Evolutionary conservation across 164 flowering plant species (phyloP), one percentile per base, ranked within the genome.

Genomic region (Macadamia tetraphylla): DNA sequence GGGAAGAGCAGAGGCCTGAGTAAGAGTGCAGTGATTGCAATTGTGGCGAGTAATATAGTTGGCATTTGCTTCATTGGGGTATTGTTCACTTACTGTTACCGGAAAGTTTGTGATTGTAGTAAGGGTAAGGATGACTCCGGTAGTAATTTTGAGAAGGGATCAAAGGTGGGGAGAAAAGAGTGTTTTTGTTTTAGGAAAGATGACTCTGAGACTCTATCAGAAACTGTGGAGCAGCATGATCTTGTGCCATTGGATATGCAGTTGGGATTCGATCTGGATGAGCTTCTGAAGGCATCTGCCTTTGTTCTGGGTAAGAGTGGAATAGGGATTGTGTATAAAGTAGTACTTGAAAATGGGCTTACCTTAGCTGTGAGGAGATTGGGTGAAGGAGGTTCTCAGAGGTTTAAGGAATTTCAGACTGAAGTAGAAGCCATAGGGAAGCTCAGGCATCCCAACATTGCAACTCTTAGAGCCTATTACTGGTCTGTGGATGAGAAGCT

Each of bases 401-500:
- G 97, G 81, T 88, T 85, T 52, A 92, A 88, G 72, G 97, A 94
- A 72, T 94, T 94, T 69, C 91, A 84, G 69, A 85, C 88, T 0
- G 99, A 94, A 81, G 97, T 92, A 0, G 94, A 90, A 77, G 97
- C 93, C 14, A 89, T 94, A 69, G 97, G 95, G 15, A 92, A 88
- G 85, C 73, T 94, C 43, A 85, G 85, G 78, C 99, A 94, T 78
- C 88, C 82, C 0, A 92, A 94, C 62, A 79, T 94, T 61, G 91
- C 88, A 2, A 84, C 86, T 60, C 87, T 94, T 6, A 83, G 89
- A 73, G 99, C 99, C 15, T 94, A 89, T 81, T 90, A 92, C 73
- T 94, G 97, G 97, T 92, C 99, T 53, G 82, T 85, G 66, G 94
- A 92, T 70, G 99, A 94, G 87, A 94, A 94, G 85, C 82, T 94